phyloP scores from a whole-genome alignment of 2,329 filamentous ascomycete genomes.

The Chaetomiaceae sp. region DNA sequence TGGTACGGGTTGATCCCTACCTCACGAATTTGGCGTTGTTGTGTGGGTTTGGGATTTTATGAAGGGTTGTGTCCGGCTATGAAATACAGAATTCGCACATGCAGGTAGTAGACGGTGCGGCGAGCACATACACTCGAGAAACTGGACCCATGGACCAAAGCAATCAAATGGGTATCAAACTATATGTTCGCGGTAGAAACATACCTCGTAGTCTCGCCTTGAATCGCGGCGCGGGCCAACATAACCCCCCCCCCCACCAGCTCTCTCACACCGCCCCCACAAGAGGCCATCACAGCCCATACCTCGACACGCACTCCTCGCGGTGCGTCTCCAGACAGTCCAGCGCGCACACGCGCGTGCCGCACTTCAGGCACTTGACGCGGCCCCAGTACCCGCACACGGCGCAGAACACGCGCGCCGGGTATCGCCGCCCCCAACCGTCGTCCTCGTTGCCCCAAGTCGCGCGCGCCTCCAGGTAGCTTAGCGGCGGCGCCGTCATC shows the following conservation, averaged over 20 bases:
- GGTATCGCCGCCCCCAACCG: constrained; percentile 42
- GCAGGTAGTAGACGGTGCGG: too few relatives aligned
- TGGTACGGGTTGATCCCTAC: background rate
- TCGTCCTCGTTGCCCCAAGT: constrained; percentile 37
- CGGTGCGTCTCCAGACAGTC: constrained; percentile 67
- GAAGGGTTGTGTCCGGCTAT: too few relatives aligned
- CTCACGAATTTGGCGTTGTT: too few relatives aligned
- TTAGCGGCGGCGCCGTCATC: constrained; percentile 57
- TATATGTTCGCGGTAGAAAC: background rate
- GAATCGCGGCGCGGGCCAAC: too few relatives aligned
- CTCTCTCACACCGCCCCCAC: background rate
- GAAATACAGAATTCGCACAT: too few relatives aligned
- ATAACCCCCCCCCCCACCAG: background rate
- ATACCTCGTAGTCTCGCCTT: too few relatives aligned
- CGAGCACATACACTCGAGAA: background rate
- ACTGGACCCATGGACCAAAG: background rate
- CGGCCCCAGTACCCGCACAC: constrained; percentile 79
- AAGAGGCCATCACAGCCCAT: constrained; percentile 44
- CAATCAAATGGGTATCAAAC: background rate
- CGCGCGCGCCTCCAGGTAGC: constrained; percentile 58
- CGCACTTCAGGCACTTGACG: constrained; percentile 70
- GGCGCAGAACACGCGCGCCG: constrained; percentile 63
- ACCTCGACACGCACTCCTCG: constrained; percentile 63
- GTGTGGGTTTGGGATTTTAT: too few relatives aligned
- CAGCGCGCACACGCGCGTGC: constrained; percentile 68